Percentiles rank a stretch among this genome's conserved stretches.
phyloP scores from a whole-genome alignment of 495 filamentous ascomycete species.

The Entonaema liquescens region DNA sequence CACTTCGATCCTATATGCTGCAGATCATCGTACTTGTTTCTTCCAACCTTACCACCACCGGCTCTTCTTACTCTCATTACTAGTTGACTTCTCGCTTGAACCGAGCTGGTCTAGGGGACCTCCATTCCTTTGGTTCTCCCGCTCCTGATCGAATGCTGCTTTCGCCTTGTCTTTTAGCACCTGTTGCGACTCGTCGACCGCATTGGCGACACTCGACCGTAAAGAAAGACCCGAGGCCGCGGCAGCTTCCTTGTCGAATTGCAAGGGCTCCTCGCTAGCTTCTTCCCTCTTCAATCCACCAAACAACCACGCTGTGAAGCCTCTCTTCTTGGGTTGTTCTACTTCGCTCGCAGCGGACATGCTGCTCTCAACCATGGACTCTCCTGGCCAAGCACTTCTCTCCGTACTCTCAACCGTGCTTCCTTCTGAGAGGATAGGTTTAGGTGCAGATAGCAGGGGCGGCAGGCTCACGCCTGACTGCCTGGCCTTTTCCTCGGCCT shows the following conservation, averaged over 20 bases:
- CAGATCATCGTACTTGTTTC: not conserved
- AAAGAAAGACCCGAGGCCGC: conserved; percentile 3
- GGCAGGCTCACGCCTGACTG: conserved; percentile 50
- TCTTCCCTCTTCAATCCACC: conserved; percentile 67
- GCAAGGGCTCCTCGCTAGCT: conserved; percentile 49
- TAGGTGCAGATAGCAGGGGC: conserved; percentile 42
- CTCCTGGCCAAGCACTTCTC: conserved; percentile 35
- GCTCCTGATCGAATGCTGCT: conserved; percentile 60
- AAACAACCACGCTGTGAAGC: conserved; percentile 49
- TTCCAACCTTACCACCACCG: conserved; percentile 38
- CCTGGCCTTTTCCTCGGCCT: conserved; percentile 46
- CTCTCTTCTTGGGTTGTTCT: conserved; percentile 48
- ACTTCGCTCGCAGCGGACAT: conserved; percentile 42
- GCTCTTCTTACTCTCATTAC: conserved; percentile 39
- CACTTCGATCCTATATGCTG: not conserved
- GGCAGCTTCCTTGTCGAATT: conserved; percentile 34
- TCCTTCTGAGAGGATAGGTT: not conserved
- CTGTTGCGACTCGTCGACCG: conserved; percentile 17
- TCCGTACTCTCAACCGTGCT: conserved; percentile 5
- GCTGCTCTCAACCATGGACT: conserved; percentile 31
- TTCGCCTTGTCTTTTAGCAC: conserved; percentile 47
- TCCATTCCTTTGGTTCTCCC: conserved; percentile 57
- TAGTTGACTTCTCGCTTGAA: conserved; percentile 24
- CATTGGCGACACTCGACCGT: conserved; percentile 29
- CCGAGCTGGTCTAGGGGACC: conserved; percentile 60